These are phyloP conservation scores for Ballota nigra DNA, from an alignment of 257 asterid genomes.

Conservation along the genomic window DNA sequence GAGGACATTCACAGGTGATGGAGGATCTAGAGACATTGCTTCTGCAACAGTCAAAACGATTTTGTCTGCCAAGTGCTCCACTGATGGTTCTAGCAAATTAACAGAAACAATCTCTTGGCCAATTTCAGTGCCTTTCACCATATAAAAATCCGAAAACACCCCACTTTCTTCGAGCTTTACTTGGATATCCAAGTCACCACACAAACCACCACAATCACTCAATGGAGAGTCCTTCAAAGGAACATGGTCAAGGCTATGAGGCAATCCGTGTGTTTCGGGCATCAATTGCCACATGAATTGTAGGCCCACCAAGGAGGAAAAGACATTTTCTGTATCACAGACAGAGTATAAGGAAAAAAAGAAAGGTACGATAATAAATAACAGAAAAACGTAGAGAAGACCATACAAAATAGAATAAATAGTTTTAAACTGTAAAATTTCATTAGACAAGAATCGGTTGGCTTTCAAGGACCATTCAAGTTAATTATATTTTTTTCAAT, in stretches of 20 bases:
- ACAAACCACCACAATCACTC: slow-evolving; percentile 88
- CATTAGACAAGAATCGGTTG: neutral
- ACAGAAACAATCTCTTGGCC: slow-evolving; percentile 90
- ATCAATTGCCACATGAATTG: slow-evolving; percentile 75
- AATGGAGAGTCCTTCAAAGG: slow-evolving; percentile 87
- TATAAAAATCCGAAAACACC: slow-evolving; percentile 76
- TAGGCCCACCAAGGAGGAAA: slow-evolving; percentile 89
- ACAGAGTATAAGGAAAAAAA: slow-evolving; percentile 19
- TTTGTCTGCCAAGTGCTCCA: slow-evolving; percentile 57
- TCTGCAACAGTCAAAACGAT: slow-evolving; percentile 87
- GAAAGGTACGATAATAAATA: neutral
- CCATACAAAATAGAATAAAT: slow-evolving; percentile 16
- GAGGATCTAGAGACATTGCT: slow-evolving; percentile 93
- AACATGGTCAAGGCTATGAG: slow-evolving; percentile 76
- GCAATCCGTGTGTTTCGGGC: slow-evolving; percentile 59
- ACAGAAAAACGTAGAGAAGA: neutral
- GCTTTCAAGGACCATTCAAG: neutral
- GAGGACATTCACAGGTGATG: slow-evolving; percentile 81
- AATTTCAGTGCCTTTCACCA: slow-evolving; percentile 79
- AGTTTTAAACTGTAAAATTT: neutral
- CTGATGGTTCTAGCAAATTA: slow-evolving; percentile 65
- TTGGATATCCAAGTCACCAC: slow-evolving; percentile 88
- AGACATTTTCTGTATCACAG: slow-evolving; percentile 67
- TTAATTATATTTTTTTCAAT: neutral
- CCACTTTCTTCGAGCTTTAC: slow-evolving; percentile 81